Conservation (phyloP, 2,329 filamentous ascomycete genomes). For the Neocatenulostroma microsporum region DNA sequence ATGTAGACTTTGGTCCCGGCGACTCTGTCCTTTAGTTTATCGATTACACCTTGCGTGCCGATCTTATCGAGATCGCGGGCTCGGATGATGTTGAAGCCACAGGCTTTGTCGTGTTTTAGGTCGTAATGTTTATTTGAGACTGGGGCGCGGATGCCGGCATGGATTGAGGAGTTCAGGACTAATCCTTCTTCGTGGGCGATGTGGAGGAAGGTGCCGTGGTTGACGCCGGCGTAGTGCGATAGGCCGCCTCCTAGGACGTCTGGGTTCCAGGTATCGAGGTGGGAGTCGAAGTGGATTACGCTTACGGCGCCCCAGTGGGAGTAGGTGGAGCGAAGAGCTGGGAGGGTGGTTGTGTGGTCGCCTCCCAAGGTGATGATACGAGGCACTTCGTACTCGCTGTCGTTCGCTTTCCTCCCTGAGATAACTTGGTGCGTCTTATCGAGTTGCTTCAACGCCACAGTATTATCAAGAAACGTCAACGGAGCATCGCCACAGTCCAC, state of each 20-base stretch:
- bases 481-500: constrained; percentile 51
- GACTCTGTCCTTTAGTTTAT: constrained; percentile 44
- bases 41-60: constrained; percentile 42
- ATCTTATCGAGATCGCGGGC: constrained; percentile 49
- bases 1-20: constrained; percentile 49
- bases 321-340: constrained; percentile 44
- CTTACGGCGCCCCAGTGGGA: constrained; percentile 47
- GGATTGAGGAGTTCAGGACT: constrained; percentile 51
- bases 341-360: constrained; percentile 50
- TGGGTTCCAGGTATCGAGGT: constrained; percentile 50
- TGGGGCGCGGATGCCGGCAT: constrained; percentile 55
- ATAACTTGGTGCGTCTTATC: constrained; percentile 45
- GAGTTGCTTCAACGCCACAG: constrained; percentile 47
- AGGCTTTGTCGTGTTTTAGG: constrained; percentile 49
- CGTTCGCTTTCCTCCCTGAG: constrained; percentile 39
- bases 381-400: constrained; percentile 38
- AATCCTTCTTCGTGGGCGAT: constrained; percentile 56
- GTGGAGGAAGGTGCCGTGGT: constrained; percentile 56
- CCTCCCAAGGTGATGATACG: constrained; percentile 49
- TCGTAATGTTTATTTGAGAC: constrained; percentile 44
- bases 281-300: constrained; percentile 52
- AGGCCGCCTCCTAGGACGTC: constrained; percentile 49
- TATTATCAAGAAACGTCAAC: constrained; percentile 44
- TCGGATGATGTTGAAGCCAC: constrained; percentile 51
- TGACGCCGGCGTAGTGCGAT: constrained; percentile 53